Base-by-base conservation (phyloP, 2,329 filamentous ascomycete genomes). In the Stagonosporopsis tanaceti region DNA sequence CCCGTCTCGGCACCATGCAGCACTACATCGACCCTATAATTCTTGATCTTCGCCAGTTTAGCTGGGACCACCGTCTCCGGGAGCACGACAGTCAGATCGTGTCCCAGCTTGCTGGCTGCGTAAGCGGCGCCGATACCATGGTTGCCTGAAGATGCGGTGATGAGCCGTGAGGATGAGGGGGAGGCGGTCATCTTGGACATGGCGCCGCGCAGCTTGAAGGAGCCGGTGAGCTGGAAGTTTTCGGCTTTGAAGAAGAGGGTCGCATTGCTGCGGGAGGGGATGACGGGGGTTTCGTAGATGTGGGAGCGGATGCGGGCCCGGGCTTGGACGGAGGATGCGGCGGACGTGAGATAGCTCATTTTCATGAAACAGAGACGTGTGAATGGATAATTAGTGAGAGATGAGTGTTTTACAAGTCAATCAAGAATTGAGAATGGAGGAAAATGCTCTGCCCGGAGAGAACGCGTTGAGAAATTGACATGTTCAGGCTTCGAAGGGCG, bases 191-290 rank as follows among this genome's bases (percentile, higher is more conserved):
- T 24, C n/a, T 50, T 56, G 22, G 53, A 39, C 46, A 39, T 56
- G 37, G 53, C 53, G 32, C 53, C 53, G 15, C 39, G 44, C n/a
- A 56, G 28, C 41, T 56, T 56, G 53, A 50, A 56, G 17, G 46
- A 56, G 39, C 53, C 53, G 3, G 53, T 56, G 12, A 56, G 53
- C 27, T 56, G 53, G 45, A 56, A 56, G 32, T 50, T 50, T 17
- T 56, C 53, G 11, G 53, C 53, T 14, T 56, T 56, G 28, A 50
- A 50, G 46, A 50, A 56, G 39, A 56, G 45, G n/a, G 34, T 22
- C 24, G 53, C 2, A 1, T 12, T 35, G 22, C 39, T 37, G 11
- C 46, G 20, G 24, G 53, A 39, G 8, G 53, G 38, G 9, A 56
- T 28, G 6, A 56, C 22, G 3, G 53, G 53, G n/a, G 46, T 50